A percentile compares a stretch with the other conserved stretches of the same genome.
Conservation (phyloP, 1,284 basidiomycete genomes). For the Melampsora americana region DNA sequence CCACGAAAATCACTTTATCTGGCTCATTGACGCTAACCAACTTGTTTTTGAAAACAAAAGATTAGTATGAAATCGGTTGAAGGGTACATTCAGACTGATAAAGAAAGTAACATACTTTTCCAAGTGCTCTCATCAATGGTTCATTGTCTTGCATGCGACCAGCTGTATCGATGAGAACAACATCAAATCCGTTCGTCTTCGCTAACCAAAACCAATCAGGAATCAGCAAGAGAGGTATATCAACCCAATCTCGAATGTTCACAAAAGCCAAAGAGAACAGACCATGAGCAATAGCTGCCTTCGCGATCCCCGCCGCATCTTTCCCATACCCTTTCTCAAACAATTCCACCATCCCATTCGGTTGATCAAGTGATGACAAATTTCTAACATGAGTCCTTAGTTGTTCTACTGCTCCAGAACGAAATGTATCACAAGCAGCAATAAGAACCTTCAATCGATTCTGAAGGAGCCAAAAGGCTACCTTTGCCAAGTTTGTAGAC, state of each 20-base stretch:
- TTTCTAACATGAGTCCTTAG: constrained; percentile 94
- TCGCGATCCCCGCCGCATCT: constrained; percentile 94
- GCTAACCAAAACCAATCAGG: constrained; percentile 57
- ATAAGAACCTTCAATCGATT: constrained; percentile 90
- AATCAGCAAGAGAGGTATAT: background rate
- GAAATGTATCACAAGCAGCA: constrained; percentile 97
- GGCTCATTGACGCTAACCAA: constrained; percentile 85
- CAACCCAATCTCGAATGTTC: background rate
- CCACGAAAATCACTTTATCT: constrained; percentile 94
- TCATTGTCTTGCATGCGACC: constrained; percentile 98
- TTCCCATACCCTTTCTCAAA: constrained; percentile 97
- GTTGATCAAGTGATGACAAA: constrained; percentile 71
- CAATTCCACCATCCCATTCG: constrained; percentile 67
- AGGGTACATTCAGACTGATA: constrained; percentile 16
- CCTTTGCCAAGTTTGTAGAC: constrained; percentile 95
- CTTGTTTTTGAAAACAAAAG: constrained; percentile 55
- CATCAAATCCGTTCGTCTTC: constrained; percentile 81
- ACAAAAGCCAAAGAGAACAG: constrained; percentile 48
- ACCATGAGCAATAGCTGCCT: constrained; percentile 88
- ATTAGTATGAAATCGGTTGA: background rate
- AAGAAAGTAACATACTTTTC: constrained; percentile 63
- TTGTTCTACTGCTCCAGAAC: constrained; percentile 97
- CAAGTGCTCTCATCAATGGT: constrained; percentile 96
- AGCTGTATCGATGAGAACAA: constrained; percentile 94
- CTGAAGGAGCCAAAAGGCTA: constrained; percentile 98